phyloP scores from a whole-genome alignment of 2,329 filamentous ascomycete genomes.

The Colletotrichum sp. region DNA sequence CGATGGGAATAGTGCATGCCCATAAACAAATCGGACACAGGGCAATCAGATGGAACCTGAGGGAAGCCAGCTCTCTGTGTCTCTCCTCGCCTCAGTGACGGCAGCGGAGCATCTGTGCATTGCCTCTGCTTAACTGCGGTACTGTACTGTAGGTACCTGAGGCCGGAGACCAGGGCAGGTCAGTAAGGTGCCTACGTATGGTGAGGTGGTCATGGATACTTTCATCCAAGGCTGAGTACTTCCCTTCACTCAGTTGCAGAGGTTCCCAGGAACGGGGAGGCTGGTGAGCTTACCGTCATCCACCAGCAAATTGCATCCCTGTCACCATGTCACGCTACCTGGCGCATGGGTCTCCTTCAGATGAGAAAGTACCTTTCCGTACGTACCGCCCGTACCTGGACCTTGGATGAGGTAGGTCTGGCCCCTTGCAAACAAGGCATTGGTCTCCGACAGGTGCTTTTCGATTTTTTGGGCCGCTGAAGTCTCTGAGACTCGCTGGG shows the following conservation, averaged over 20 bases:
- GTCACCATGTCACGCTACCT: background rate
- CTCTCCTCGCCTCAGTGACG: background rate
- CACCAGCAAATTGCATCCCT: background rate
- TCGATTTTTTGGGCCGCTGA: background rate
- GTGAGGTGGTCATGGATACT: background rate
- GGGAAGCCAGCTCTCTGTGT: background rate
- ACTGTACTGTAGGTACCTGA: background rate
- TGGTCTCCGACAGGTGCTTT: constrained; percentile 10
- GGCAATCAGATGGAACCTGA: background rate
- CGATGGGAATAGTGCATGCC: background rate
- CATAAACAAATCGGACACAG: background rate
- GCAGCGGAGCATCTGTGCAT: constrained; percentile 3
- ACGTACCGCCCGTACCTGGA: background rate
- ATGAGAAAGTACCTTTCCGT: background rate
- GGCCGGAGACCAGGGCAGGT: background rate
- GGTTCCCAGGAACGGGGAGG: background rate
- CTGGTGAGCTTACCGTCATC: background rate
- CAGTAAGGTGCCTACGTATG: background rate
- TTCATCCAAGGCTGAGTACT: background rate
- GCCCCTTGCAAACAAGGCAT: constrained; percentile 4
- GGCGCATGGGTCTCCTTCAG: background rate
- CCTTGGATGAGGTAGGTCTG: background rate
- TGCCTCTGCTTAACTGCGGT: background rate
- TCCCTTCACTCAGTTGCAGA: background rate
- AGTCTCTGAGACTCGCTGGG: constrained; percentile 11